Evolutionary conservation across 257 asterid genomes (phyloP).

Genomic region (Solanum sitiens): DNA sequence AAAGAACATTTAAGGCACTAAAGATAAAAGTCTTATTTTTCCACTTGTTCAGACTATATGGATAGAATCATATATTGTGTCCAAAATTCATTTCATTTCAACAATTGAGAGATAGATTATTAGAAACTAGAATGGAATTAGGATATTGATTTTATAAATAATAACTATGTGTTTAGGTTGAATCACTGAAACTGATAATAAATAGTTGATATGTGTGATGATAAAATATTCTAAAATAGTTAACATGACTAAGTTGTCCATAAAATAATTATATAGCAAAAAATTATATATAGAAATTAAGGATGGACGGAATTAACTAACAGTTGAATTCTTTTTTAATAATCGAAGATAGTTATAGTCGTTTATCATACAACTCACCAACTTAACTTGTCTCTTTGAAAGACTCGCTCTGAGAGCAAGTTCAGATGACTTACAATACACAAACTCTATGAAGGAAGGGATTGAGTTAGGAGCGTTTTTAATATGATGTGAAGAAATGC

Average conservation of each 20-base stretch:
- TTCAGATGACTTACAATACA: neutral
- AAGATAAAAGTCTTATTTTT: neutral
- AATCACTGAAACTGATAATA: neutral
- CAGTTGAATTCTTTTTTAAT: rapidly evolving
- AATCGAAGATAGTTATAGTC: neutral
- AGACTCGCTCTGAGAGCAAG: neutral
- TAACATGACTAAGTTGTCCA: neutral
- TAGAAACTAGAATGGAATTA: neutral
- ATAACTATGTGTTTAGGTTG: neutral
- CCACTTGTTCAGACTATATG: neutral
- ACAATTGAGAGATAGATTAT: neutral
- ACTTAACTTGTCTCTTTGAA: no score
- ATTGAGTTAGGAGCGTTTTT: neutral
- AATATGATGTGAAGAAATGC: no score
- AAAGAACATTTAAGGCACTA: neutral
- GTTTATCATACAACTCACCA: neutral
- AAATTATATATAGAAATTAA: no score
- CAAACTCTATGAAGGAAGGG: rapidly evolving
- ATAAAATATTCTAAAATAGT: neutral
- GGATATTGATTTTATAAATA: neutral
- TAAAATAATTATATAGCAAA: no score
- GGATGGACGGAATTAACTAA: neutral
- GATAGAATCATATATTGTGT: neutral
- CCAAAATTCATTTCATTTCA: neutral
- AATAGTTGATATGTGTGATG: neutral